Base-by-base conservation (phyloP, 2,329 filamentous ascomycete species). In the Pseudocercospora vitis region DNA sequence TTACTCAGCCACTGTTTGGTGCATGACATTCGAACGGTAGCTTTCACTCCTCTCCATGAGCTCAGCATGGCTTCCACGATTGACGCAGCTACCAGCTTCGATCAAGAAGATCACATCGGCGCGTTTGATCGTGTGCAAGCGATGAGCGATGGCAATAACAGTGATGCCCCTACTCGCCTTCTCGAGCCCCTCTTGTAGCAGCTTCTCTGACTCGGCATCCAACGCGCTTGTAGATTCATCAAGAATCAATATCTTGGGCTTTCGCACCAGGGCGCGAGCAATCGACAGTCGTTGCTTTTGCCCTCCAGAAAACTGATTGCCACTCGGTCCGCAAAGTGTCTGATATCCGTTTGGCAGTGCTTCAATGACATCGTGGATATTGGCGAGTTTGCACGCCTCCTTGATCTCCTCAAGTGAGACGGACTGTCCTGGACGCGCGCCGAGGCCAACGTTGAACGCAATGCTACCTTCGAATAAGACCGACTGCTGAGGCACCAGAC, bases 331-430 rank as follows among this genome's bases (percentile, higher is more conserved):
- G 53, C 69, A 72, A n/a, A 69, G 68, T 0, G 85, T 88, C 9
- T 85, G 71, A 64, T 89, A 89, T 0, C 84, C 84, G 11, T 85
- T 72, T 0, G 85, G 84, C 12, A 89, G 71, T 0, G 76, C 71
- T 52, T 75, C 71, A 60, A 89, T 86, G 19, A 81, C 82, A 21
- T 88, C 83, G 69, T 89, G 85, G 57, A 89, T 87, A 64, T 87
- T 86, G 29, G 85, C 85, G 12, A 86, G 71, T 52, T 78, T 78
- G 65, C 85, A 88, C 0, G 86, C 86, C 49, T 82, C 80, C 58
- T 85, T 77, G 40, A 89, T 83, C 42, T 88, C 85, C 7, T 74
- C 79, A 39, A 82, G 73, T 0, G 77, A 80, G 1, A 80, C 80
- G 28, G 79, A 76, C 33, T 78, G 73, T 9, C 75, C 78, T 1